These are phyloP conservation scores for Diaporthe sp. DNA, from an alignment of 2,329 filamentous ascomycete species.

Conservation along the genomic window DNA sequence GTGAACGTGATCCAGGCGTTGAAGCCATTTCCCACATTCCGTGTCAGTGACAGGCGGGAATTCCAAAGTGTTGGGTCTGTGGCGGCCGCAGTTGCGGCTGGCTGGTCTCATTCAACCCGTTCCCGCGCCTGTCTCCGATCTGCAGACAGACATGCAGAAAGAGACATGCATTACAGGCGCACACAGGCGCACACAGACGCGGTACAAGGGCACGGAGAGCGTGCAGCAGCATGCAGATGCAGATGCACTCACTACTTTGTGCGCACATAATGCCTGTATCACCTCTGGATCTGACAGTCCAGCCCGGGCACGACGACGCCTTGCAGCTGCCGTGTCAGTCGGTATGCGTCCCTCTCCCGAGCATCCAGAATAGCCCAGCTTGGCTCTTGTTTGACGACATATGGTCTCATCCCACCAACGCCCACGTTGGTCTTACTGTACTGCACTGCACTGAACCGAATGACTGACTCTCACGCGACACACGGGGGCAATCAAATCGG, in stretches of 20 bases:
- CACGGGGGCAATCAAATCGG: neutral
- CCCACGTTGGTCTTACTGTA: slow-evolving; percentile 4
- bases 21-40: slow-evolving; percentile 8
- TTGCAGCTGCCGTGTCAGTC: slow-evolving; percentile 19
- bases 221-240: neutral
- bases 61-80: slow-evolving; percentile 27
- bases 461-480: slow-evolving; percentile 5
- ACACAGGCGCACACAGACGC: slow-evolving; percentile 18
- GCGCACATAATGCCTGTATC: slow-evolving; percentile 2
- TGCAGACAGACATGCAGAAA: slow-evolving; percentile 10
- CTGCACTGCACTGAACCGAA: neutral
- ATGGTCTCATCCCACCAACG: neutral
- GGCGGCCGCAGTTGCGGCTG: slow-evolving; percentile 12
- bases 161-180: neutral
- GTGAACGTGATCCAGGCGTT: neutral
- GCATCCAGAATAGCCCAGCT: neutral
- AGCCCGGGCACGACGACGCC: neutral
- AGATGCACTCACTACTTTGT: slow-evolving; percentile 17
- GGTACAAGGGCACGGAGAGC: neutral
- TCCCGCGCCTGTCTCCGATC: slow-evolving; percentile 15
- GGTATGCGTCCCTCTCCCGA: neutral
- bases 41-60: slow-evolving; percentile 17
- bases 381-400: neutral
- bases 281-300: slow-evolving; percentile 22
- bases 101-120: neutral